A percentile compares a stretch with the other conserved stretches of the same genome.
These are phyloP conservation scores for Fusarium fracticaudum DNA, from an alignment of 2,329 filamentous ascomycete species.

Conservation along the genomic window DNA sequence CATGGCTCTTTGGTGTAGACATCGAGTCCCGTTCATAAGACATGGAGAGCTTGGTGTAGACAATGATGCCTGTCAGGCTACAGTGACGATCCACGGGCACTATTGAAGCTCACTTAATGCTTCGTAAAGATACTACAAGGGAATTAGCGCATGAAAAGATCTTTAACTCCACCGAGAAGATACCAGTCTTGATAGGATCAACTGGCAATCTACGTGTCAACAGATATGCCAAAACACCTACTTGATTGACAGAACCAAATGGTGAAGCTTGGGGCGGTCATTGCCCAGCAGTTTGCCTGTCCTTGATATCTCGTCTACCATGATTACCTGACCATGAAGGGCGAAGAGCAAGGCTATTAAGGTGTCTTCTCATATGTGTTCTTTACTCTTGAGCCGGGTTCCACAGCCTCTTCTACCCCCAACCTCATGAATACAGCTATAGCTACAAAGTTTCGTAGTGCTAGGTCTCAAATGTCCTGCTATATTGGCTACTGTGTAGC, in stretches of 20 bases:
- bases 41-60: not conserved
- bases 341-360: not conserved
- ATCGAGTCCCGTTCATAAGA: not conserved
- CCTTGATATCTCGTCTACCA: not conserved
- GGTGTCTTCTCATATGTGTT: not conserved
- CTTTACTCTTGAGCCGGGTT: not conserved
- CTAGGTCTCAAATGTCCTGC: not conserved
- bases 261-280: too few relatives aligned
- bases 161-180: not conserved
- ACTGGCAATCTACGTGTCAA: too few relatives aligned
- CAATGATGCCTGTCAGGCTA: accelerated
- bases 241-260: too few relatives aligned
- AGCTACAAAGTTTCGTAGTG: accelerated
- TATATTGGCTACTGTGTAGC: not conserved
- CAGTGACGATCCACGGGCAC: accelerated
- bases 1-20: not conserved
- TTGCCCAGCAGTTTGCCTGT: too few relatives aligned
- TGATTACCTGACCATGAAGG: accelerated
- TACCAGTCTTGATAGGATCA: not conserved
- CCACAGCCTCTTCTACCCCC: not conserved
- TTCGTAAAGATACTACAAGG: not conserved
- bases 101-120: accelerated
- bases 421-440: not conserved
- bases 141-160: not conserved
- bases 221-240: too few relatives aligned